These are phyloP conservation scores for Talaromyces sp. DNA, from an alignment of 2,329 filamentous ascomycete species.

Conservation along the genomic window DNA sequence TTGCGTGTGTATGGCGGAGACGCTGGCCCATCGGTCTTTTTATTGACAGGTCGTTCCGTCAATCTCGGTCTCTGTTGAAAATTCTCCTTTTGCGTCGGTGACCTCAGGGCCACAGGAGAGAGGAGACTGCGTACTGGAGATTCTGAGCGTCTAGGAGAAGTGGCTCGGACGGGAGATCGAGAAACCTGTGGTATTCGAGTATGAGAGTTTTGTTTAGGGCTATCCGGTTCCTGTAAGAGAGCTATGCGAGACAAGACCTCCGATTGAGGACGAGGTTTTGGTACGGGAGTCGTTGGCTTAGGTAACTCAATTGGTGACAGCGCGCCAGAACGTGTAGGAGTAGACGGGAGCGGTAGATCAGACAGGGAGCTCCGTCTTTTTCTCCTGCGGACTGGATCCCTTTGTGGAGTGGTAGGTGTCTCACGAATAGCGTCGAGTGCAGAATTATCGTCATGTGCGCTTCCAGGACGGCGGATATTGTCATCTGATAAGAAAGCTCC, in stretches of 20 bases:
- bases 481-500: slow-evolving; percentile 47
- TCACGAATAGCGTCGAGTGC: slow-evolving; percentile 49
- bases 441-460: slow-evolving; percentile 44
- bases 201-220: not conserved
- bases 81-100: slow-evolving; percentile 38
- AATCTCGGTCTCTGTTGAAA: slow-evolving; percentile 31
- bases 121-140: slow-evolving; percentile 30
- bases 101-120: slow-evolving; percentile 30
- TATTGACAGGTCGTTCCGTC: slow-evolving; percentile 30
- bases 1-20: slow-evolving; percentile 37
- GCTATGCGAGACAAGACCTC: slow-evolving; percentile 23
- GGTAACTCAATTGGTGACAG: slow-evolving; percentile 30
- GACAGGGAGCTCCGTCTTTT: slow-evolving; percentile 90
- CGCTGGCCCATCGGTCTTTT: slow-evolving; percentile 28
- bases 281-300: slow-evolving; percentile 34
- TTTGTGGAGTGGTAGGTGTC: slow-evolving; percentile 45
- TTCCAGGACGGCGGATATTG: slow-evolving; percentile 40
- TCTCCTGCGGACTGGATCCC: slow-evolving; percentile 51
- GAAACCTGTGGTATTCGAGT: slow-evolving; percentile 12
- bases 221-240: slow-evolving; percentile 4
- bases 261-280: slow-evolving; percentile 21
- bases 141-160: slow-evolving; percentile 27
- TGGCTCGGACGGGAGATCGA: slow-evolving; percentile 7
- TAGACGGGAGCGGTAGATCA: slow-evolving; percentile 69
- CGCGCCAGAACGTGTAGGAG: slow-evolving; percentile 47